Percentiles rank a stretch among this genome's conserved stretches.
Conservation (phyloP, 306 rosid genomes). For the Astragalus membranaceus region DNA sequence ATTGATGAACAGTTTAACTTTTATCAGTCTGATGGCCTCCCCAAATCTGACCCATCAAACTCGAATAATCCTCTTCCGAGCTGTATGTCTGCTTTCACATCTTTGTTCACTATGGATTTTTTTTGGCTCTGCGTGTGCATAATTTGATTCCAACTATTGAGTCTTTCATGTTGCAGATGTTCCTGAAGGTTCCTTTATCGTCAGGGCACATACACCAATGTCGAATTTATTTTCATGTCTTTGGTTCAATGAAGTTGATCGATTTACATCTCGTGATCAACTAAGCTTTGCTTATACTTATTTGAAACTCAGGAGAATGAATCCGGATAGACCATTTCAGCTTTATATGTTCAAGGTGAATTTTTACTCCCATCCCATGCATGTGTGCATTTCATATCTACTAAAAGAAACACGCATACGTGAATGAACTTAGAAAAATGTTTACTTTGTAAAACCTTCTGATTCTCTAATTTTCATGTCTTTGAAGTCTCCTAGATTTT, state of each 20-base stretch:
- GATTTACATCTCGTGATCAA: conserved; percentile 96
- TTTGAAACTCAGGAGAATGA: conserved; percentile 77
- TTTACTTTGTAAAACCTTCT: not conserved
- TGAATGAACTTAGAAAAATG: not conserved
- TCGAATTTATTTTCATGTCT: conserved; percentile 93
- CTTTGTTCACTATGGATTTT: conserved; percentile 22
- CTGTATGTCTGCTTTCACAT: conserved; percentile 47
- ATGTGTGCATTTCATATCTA: not conserved
- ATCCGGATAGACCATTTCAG: conserved; percentile 58
- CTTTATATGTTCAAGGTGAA: conserved; percentile 83
- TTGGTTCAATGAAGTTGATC: conserved; percentile 94
- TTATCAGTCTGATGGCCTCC: conserved; percentile 82
- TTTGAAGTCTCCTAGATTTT: not conserved
- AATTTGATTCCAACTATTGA: conserved; percentile 6
- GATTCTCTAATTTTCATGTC: not conserved
- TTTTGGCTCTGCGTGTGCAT: not conserved
- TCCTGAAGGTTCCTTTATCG: conserved; percentile 93
- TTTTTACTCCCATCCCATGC: not conserved
- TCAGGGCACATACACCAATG: conserved; percentile 91
- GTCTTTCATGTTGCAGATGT: conserved; percentile 52
- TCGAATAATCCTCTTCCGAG: conserved; percentile 65
- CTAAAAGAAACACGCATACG: too few species aligned
- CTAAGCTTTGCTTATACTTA: conserved; percentile 87
- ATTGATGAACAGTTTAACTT: conserved; percentile 72
- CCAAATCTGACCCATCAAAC: conserved; percentile 61